Base-by-base conservation (phyloP, 2,329 filamentous ascomycete species). In the Neodidymelliopsis sp. region DNA sequence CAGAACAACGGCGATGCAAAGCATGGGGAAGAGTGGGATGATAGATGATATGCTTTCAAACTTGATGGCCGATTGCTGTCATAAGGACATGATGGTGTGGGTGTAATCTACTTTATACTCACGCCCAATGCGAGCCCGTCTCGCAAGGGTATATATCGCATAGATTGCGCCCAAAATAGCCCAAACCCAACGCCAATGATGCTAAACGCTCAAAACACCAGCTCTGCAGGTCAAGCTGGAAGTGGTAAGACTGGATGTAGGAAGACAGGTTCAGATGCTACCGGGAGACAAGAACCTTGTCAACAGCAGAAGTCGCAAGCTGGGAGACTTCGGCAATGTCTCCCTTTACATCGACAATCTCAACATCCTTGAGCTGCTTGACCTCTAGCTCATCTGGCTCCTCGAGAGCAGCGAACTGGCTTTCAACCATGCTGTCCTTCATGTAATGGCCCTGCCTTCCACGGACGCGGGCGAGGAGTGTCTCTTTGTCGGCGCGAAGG, bases 341-440 rank as follows among this genome's bases (percentile, higher is more conserved):
- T 9, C 76, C 75, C 50, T 71, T 73, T 10, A 78, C 77, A 56
- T 80, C 77, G 36, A 80, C 71, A 16, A 70, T 69, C 43, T 78
- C 57, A 2, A 79, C 74, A 56, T 80, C 77, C 55, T 69, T 70
- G 9, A 72, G 62, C 40, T 62, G 65, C 51, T 70, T 78, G 56
- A 81, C 77, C 67, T 91, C 89, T 45, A 90, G 84, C 34, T 76
- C 74, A 40, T 80, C 80, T 0, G 94, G 94, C 54, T 88, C 85
- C 75, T 99, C 93, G n/a, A 99, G 81, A 41, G 86, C 88, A 55
- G 87, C 84, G 59, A 97, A 88, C 71, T 99, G 94, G 75, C 91
- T 96, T 65, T 89, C 86, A 7, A 99, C 92, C 93, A 99, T 97
- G 65, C 85, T 84, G 61, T 90, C 88, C 64, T 94, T 93, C 92